These are phyloP conservation scores for Herpetomonas muscarum DNA, from an alignment of 208 protist species.

Conservation along the genomic window DNA sequence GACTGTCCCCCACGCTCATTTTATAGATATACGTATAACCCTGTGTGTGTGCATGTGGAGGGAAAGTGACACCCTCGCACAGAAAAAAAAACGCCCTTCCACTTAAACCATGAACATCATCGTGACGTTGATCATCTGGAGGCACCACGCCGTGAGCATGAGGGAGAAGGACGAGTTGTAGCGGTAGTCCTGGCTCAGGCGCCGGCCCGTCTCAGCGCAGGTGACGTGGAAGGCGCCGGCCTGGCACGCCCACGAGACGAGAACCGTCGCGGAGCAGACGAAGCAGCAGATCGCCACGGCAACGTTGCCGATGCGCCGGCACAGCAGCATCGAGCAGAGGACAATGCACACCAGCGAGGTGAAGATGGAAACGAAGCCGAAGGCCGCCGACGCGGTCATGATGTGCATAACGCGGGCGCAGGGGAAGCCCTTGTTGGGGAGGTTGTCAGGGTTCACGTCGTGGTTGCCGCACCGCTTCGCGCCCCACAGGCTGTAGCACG, in stretches of 20 bases:
- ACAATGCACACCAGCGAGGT: constrained; percentile 18
- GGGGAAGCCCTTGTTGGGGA: constrained; percentile 20
- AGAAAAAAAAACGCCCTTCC: neutral
- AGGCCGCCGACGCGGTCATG: constrained; percentile 28
- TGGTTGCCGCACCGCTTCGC: constrained; percentile 17
- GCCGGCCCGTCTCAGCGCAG: neutral
- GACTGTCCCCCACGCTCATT: too few species aligned
- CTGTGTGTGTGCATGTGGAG: too few species aligned
- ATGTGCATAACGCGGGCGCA: constrained; percentile 6
- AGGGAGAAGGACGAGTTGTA: constrained; percentile 16
- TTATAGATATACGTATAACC: too few species aligned
- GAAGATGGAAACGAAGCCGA: constrained; percentile 40
- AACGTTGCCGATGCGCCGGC: constrained; percentile 10
- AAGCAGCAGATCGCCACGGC: constrained; percentile 14
- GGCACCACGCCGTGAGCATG: constrained; percentile 32
- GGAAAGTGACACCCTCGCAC: too few species aligned
- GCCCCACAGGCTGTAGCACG: constrained; percentile 41
- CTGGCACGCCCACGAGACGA: constrained; percentile 33
- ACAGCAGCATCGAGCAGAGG: constrained; percentile 15
- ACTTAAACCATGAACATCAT: constrained; percentile 13
- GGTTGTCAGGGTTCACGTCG: constrained; percentile 5
- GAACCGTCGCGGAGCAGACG: constrained; percentile 11
- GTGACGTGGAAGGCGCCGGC: constrained; percentile 18
- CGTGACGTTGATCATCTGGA: constrained; percentile 18
- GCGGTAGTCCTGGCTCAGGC: constrained; percentile 1